These are phyloP conservation scores for Coprinopsis strossmayeri DNA, from an alignment of 768 basidiomycete genomes.

Conservation along the genomic window DNA sequence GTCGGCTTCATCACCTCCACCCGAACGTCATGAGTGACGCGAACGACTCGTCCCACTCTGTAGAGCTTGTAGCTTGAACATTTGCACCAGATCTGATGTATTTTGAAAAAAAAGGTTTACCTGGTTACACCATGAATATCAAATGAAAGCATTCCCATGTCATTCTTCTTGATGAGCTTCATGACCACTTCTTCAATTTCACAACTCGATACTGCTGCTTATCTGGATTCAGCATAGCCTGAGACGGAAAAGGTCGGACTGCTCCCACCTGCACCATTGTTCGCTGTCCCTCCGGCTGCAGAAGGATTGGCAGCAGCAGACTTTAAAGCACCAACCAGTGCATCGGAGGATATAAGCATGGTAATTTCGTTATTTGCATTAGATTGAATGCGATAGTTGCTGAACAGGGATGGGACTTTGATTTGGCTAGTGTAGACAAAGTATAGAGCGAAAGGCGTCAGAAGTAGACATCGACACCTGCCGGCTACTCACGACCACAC, in stretches of 20 bases:
- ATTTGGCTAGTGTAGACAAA: constrained; percentile 38
- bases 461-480: background rate
- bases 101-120: background rate
- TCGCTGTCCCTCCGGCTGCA: constrained; percentile 2
- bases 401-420: constrained; percentile 63
- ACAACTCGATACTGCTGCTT: constrained; percentile 17
- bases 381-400: constrained; percentile 79
- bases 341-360: constrained; percentile 64
- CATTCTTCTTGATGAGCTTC: constrained; percentile 84
- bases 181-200: constrained; percentile 66
- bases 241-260: background rate
- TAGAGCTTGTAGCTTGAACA: no score
- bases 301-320: constrained; percentile 47
- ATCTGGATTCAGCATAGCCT: background rate
- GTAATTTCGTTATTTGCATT: constrained; percentile 80
- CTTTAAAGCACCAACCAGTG: constrained; percentile 66
- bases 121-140: constrained; percentile 60
- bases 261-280: background rate
- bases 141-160: constrained; percentile 70
- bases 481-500: constrained; percentile 58
- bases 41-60: constrained; percentile 53
- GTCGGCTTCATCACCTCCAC: constrained; percentile 74
- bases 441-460: background rate
- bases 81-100: no score
- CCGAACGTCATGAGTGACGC: constrained; percentile 73